These are phyloP conservation scores for Pyrus pyrifolia DNA, from an alignment of 306 rosid species.

Conservation along the genomic window DNA sequence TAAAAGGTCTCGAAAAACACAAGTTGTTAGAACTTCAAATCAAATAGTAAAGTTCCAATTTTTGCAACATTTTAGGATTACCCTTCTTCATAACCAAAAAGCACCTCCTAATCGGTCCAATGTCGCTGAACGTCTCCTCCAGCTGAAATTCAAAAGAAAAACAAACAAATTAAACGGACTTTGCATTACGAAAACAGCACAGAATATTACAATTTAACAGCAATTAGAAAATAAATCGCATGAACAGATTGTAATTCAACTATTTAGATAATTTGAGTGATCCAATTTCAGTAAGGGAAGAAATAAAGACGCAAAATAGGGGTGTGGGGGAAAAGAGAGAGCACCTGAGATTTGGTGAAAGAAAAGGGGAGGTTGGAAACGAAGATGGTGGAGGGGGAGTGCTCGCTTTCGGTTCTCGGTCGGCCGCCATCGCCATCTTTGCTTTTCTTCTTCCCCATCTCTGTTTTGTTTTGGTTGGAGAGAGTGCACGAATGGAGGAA, in stretches of 20 bases:
- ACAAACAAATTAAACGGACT: not conserved
- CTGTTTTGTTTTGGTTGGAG: not conserved
- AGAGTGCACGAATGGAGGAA: not conserved
- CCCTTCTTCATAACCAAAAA: slow-evolving; percentile 83
- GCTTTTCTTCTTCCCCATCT: slow-evolving; percentile 67
- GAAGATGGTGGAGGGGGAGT: slow-evolving; percentile 47
- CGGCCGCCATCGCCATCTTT: slow-evolving; percentile 41
- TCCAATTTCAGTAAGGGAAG: not conserved
- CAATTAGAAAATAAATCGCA: not conserved
- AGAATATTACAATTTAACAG: not conserved
- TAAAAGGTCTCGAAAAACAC: not conserved
- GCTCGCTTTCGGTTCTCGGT: slow-evolving; percentile 21
- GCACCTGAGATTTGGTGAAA: slow-evolving; percentile 70
- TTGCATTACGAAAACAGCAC: not conserved
- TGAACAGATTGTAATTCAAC: not conserved
- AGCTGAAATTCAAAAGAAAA: slow-evolving; percentile 34
- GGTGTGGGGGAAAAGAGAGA: not conserved
- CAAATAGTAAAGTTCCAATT: not conserved
- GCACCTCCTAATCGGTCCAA: slow-evolving; percentile 84
- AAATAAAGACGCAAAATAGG: not conserved
- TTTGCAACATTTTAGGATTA: slow-evolving; percentile 11
- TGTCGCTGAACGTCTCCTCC: slow-evolving; percentile 77
- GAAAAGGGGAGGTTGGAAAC: slow-evolving; percentile 76
- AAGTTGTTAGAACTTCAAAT: not conserved
- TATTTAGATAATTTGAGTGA: not conserved